Percentiles rank a stretch among this genome's conserved stretches.
Evolutionary conservation across 768 basidiomycete species (phyloP).

Genomic region (Mycena chlorophos): DNA sequence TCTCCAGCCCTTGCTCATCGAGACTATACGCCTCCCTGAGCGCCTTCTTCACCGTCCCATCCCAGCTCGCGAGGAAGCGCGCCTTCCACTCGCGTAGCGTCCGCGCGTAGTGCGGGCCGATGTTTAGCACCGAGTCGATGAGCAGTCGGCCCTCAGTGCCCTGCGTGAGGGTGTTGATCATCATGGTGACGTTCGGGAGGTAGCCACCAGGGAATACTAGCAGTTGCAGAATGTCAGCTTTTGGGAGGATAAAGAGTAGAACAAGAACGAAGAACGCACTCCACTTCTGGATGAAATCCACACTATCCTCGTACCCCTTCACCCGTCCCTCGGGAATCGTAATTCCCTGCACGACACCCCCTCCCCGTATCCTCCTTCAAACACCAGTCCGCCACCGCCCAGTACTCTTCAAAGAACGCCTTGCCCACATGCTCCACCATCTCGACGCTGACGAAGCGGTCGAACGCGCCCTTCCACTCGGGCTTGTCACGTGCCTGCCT

Average conservation of each 20-base stretch:
- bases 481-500: constrained; percentile 37
- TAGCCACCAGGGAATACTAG: constrained; percentile 59
- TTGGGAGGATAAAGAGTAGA: not conserved
- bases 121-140: constrained; percentile 55
- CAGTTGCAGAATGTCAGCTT: not conserved
- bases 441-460: constrained; percentile 55
- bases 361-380: constrained; percentile 47
- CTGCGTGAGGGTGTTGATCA: constrained; percentile 39
- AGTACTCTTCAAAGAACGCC: constrained; percentile 51
- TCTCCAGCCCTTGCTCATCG: constrained; percentile 10
- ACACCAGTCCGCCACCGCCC: constrained; percentile 48
- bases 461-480: constrained; percentile 50
- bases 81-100: constrained; percentile 56
- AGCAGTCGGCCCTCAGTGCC: constrained; percentile 46
- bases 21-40: constrained; percentile 41
- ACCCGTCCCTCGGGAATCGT: constrained; percentile 52
- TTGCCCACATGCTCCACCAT: constrained; percentile 60
- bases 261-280: constrained; percentile 39
- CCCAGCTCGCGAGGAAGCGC: constrained; percentile 47
- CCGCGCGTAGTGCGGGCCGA: constrained; percentile 62
- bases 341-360: constrained; percentile 55
- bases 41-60: constrained; percentile 42
- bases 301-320: constrained; percentile 36
- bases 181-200: constrained; percentile 49
- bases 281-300: constrained; percentile 61